Evolutionary conservation across 805 yeast genomes (phyloP).

Genomic region (Kockiozyma suomiensis): DNA sequence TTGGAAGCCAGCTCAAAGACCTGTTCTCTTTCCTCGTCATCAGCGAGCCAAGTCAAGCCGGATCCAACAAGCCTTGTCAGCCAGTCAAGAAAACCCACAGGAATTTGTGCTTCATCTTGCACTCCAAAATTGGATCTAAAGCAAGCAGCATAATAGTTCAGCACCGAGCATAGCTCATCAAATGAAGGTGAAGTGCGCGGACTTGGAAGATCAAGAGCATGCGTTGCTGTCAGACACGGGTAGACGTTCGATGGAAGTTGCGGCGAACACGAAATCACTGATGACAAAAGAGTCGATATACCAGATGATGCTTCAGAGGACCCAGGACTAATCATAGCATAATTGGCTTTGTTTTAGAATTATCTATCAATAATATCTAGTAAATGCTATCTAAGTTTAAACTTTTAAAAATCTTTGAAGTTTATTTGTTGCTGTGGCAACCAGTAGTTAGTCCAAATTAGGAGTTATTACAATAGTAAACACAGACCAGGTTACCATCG

Average conservation of each 20-base stretch:
- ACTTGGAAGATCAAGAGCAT: constrained; percentile 28
- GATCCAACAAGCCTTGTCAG: constrained; percentile 23
- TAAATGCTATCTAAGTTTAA: neutral
- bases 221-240: constrained; percentile 12
- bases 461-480: constrained; percentile 8
- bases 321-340: constrained; percentile 7
- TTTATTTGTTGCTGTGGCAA: constrained; percentile 13
- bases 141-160: neutral
- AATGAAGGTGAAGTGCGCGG: constrained; percentile 11
- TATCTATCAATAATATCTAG: no score
- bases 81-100: constrained; percentile 27
- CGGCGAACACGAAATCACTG: constrained; percentile 18
- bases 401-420: neutral
- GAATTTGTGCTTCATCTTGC: neutral
- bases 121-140: neutral
- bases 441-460: constrained; percentile 4
- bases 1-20: constrained; percentile 61
- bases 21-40: constrained; percentile 40
- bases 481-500: neutral
- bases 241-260: constrained; percentile 19
- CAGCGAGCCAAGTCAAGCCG: constrained; percentile 16
- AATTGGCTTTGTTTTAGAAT: no score
- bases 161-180: constrained; percentile 1
- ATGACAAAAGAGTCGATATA: constrained; percentile 4
- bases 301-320: constrained; percentile 1